Evolutionary conservation across 257 asterid species (phyloP), one percentile per base, ranked within the genome.

Genomic region (Rhazya stricta): DNA sequence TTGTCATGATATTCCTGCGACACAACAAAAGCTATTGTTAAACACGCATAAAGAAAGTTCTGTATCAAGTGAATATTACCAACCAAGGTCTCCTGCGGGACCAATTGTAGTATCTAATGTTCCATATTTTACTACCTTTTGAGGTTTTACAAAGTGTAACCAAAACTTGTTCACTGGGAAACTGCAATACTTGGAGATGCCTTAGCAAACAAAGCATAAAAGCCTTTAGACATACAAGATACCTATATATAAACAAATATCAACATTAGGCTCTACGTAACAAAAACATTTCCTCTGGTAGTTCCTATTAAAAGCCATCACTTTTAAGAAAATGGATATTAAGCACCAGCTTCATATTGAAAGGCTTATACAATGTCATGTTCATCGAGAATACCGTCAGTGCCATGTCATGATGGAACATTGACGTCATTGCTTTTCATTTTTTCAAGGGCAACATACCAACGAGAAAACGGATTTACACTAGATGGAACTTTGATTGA

Each of bases 1-100:
- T 91, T 86, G 88, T 91, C 96, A 32, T 91, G 96, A 79, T 91
- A 95, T 84, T 95, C 98, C 97, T 92, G 89, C 25, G 1, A 37
- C 25, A 43, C 50, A 67, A 50, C 19, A 46, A 15, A 53, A 37
- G 30, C 32, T n/a, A n/a, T 51, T 3, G 9, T 51, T 9, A 21
- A 50, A 50, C 56, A 50, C 4, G 43, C 56, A 9, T 5, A 3
- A 50, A 13, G 27, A 51, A 51, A 51, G 58, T 48, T 45, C 54
- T 5, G 54, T 13, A 16, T 48, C 15, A 12, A 23, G 15, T 48
- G 5, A 51, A 51, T 25, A 51, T 51, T 51, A 19, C 27, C 58
- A 19, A 19, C 58, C 7, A 62, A 62, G 12, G 42, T 16, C 12
- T 11, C 42, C 7, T 32, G 10, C 13, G 51, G 42, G 50, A 37